Evolutionary conservation across 108 stramenopile genomes (phyloP), one percentile per base, ranked within the genome.

Genomic region (Licmophora abbreviata): DNA sequence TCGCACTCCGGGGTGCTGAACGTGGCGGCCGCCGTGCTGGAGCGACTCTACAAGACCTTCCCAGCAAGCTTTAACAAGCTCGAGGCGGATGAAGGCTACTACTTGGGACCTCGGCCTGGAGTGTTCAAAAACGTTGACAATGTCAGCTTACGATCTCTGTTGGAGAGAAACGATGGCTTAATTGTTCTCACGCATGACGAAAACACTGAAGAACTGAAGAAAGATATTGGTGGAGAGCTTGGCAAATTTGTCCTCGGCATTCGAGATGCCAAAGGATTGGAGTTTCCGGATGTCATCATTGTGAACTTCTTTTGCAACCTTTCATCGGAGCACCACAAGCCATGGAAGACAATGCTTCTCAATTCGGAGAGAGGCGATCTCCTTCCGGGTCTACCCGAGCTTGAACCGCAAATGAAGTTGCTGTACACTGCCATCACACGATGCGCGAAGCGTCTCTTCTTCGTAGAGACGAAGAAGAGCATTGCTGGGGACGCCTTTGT

Each of bases 371-470:
- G 25, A 24, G 11, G 37, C 8, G 56, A 59, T 54, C 30, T 54
- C 44, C 30, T 29, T 26, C 10, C 12, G 14, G 33, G 35, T 3
- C 22, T 17, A 14, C 73, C 73, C 21, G 73, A 68, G 32, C 46
- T 79, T 20, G 79, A 76, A 44, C 44, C 51, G 3, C 59, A 71
- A 11, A 46, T 81, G 28, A 79, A 79, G 44, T 51, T 70, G 8
- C 40, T 75, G 15, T 79, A 79, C 47, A 79, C 78, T 0, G 74
- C 44, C 11, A 46, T 81, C 9, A 81, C 74, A 14, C 48, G 79
- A 32, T 64, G 68, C 36, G 60, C 53, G 28, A 51, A 81, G 20
- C 63, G 64, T 2, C 62, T 81, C 9, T 59, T 66, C 31, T 74
- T 81, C 53, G 70, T 55, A 0, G 79, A 81, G 54, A 76, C 79